These are phyloP conservation scores for Alternaria tenuissima DNA, from an alignment of 2,329 filamentous ascomycete species.

Conservation along the genomic window DNA sequence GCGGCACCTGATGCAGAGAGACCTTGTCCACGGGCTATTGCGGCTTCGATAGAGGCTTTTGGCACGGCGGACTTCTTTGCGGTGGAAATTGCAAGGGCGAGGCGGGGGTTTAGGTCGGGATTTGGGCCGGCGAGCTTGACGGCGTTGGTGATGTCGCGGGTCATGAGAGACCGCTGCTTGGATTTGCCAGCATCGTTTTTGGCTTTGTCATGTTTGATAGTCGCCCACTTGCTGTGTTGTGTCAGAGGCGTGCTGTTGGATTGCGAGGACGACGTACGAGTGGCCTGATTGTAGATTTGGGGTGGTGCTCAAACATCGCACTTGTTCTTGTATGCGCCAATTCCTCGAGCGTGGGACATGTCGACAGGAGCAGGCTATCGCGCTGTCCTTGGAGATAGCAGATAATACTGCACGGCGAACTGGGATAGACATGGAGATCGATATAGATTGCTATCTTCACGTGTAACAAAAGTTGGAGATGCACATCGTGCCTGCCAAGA, in stretches of 20 bases:
- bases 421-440: slow-evolving; percentile 32
- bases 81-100: slow-evolving; percentile 74
- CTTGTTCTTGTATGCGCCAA: slow-evolving; percentile 25
- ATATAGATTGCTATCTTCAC: background rate
- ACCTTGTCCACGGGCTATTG: slow-evolving; percentile 89
- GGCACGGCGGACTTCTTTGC: slow-evolving; percentile 89
- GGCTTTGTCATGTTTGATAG: slow-evolving; percentile 94
- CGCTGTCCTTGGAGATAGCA: slow-evolving; percentile 16
- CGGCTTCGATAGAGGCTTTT: slow-evolving; percentile 82
- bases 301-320: slow-evolving; percentile 41
- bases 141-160: slow-evolving; percentile 76
- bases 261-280: slow-evolving; percentile 32
- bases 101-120: slow-evolving; percentile 74
- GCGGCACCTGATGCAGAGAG: slow-evolving; percentile 75
- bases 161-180: slow-evolving; percentile 71
- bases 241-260: background rate
- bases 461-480: slow-evolving; percentile 26
- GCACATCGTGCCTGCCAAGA: slow-evolving; percentile 32
- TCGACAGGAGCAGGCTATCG: slow-evolving; percentile 31
- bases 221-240: slow-evolving; percentile 82
- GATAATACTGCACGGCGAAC: slow-evolving; percentile 30
- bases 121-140: slow-evolving; percentile 81
- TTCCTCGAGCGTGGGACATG: slow-evolving; percentile 16
- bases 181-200: slow-evolving; percentile 83
- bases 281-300: slow-evolving; percentile 42